Base-by-base conservation (phyloP, 768 basidiomycete species). In the Cystofilobasidium capitatum region DNA sequence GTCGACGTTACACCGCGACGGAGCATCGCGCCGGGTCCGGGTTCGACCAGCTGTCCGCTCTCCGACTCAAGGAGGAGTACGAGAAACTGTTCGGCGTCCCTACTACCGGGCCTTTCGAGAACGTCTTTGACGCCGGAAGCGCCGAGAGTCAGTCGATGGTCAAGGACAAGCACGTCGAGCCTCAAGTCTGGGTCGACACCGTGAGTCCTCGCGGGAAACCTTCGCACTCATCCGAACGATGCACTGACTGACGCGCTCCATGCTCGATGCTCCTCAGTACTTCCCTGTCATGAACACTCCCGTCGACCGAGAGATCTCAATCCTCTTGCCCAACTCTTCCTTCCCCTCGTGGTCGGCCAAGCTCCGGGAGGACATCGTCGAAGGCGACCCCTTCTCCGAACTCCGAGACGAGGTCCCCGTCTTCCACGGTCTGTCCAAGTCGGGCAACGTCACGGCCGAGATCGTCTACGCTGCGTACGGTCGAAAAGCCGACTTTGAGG, bases 251-350 rank as follows among this genome's bases (percentile, higher is more conserved):
- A n/a, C 33, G 6, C 24, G 10, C 35, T 22, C 7, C 17, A 20
- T 12, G 16, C 20, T 20, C 17, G 13, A 10, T 63, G 24, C n/a
- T n/a, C n/a, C n/a, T n/a, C 36, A 65, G 42, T 96, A 98, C 76
- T 94, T 88, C 76, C 91, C 93, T 1, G 81, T 91, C 47, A 78
- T 94, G 79, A 90, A 94, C 76, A 87, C 84, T 0, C 85, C 89
- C 1, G 79, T 86, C 9, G 83, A 86, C 62, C 83, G 85, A 51
- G 76, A 24, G 74, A 80, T 17, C 75, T 81, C 7, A 88, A 89
- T 87, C 70, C 63, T 57, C 60, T 70, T 26, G 20, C 44, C 65
- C 39, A 68, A 71, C 33, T 17, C 65, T 24, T 49, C 39, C 31
- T 44, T 35, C 58, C 59, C 17, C 58, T 58, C 62, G 24, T 62